Base-by-base conservation (phyloP, 2,329 filamentous ascomycete genomes). In the Cryphonectria nitschkei region DNA sequence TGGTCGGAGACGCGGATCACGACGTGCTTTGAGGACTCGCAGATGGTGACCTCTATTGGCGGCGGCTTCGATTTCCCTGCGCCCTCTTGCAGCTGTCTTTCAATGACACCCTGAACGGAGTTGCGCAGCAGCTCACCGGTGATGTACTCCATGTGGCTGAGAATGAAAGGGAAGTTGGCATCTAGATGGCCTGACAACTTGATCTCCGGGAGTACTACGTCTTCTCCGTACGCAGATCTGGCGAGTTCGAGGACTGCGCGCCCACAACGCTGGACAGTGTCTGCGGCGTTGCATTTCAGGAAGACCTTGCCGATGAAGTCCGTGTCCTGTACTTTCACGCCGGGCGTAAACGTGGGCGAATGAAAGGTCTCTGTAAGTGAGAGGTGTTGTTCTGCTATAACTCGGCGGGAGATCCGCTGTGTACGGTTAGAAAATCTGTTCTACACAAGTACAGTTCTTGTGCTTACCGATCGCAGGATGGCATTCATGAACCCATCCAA, bases 231-330 rank as follows among this genome's bases (percentile, higher is more conserved):
- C 66, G 92, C 92, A 70, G 90, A 88, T 73, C 88, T 88, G 70
- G 93, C 91, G 67, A 98, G 88, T 60, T 91, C 87, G 74, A 90
- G 89, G 26, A 95, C 91, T 46, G 94, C 89, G 65, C 88, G 87
- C 64, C 92, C 93, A 80, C 95, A 98, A 67, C 91, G 89, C 75
- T 94, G 88, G 68, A 99, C 90, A 52, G 98, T 93, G 76, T 98
- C 94, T 77, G 90, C 92, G 63, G 95, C 95, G 74, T 94, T 93
- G 81, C 96, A 98, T 76, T 92, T 94, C 66, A 98, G 88, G 78
- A 99, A 97, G 19, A 99, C 94, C 78, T 98, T 94, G 72, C 96
- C 96, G 22, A 99, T 94, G 77, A 97, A 97, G 74, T 98, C 95
- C 65, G 92, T 84, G 70, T 90, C 88, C 56, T 89, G 86, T 54